Conservation (phyloP, 345 rosid species). For the Arabis alpina region DNA sequence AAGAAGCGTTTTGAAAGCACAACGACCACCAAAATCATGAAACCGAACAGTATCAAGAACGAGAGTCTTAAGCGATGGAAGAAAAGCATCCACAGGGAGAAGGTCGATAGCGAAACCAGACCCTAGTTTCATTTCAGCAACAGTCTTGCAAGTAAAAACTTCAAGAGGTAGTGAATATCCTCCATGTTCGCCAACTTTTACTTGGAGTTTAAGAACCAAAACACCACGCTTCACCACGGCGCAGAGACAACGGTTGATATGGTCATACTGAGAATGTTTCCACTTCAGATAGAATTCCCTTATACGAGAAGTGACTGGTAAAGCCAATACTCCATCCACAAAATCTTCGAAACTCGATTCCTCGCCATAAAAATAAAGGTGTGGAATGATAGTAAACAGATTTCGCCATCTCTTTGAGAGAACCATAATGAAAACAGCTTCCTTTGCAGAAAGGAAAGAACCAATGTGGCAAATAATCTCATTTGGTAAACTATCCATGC, state of each 20-base stretch:
- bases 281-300: background rate
- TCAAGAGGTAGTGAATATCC: background rate
- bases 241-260: slow-evolving; percentile 8
- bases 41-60: slow-evolving; percentile 22
- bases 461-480: slow-evolving; percentile 2
- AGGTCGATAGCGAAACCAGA: background rate
- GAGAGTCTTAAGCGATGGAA: slow-evolving; percentile 13
- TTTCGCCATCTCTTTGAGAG: background rate
- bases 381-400: background rate
- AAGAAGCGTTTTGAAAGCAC: slow-evolving; percentile 11
- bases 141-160: slow-evolving; percentile 3
- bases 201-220: background rate
- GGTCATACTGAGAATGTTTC: background rate
- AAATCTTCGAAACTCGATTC: background rate
- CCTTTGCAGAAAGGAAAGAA: slow-evolving; percentile 11
- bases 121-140: background rate
- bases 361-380: background rate
- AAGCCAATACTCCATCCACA: background rate
- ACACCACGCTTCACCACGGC: slow-evolving; percentile 6
- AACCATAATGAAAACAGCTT: background rate
- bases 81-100: background rate
- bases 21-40: background rate
- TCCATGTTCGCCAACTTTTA: background rate
- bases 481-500: background rate
- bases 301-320: slow-evolving; percentile 3